These are phyloP conservation scores for Exobasidium rhododendri DNA, from an alignment of 1,284 basidiomycete species.

Conservation along the genomic window DNA sequence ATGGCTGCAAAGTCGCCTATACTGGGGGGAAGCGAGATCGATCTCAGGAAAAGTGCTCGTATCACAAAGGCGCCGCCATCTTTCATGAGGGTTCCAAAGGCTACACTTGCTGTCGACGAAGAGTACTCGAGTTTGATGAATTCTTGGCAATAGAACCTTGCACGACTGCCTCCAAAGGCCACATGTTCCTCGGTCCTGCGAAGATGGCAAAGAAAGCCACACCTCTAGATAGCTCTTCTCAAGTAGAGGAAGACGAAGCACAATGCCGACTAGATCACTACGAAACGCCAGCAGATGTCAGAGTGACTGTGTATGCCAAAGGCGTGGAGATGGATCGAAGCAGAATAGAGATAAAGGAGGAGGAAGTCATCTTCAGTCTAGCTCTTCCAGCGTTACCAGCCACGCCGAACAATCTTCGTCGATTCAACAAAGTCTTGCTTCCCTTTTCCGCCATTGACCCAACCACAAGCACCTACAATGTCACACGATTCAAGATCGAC, in stretches of 20 bases:
- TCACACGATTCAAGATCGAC: conserved; percentile 52
- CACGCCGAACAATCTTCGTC: conserved; percentile 24
- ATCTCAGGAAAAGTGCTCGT: conserved; percentile 34
- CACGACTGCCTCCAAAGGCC: conserved; percentile 36
- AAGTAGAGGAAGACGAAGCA: conserved; percentile 22
- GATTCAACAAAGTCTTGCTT: conserved; percentile 33
- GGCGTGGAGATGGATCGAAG: conserved; percentile 33
- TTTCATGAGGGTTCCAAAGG: conserved; percentile 55
- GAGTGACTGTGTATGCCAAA: conserved; percentile 50
- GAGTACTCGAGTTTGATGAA: conserved; percentile 52
- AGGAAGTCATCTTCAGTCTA: conserved; percentile 39
- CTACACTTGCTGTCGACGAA: conserved; percentile 51
- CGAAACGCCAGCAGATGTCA: conserved; percentile 49
- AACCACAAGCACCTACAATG: conserved; percentile 33
- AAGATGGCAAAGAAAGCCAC: conserved; percentile 1
- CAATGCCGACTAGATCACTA: conserved; percentile 52
- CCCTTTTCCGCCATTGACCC: conserved; percentile 39
- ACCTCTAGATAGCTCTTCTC: not conserved
- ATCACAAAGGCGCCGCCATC: conserved; percentile 48
- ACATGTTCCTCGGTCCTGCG: conserved; percentile 34
- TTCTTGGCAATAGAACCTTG: conserved; percentile 51
- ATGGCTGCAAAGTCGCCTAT: conserved; percentile 30
- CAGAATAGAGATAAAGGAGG: conserved; percentile 34
- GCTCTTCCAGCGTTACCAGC: conserved; percentile 26
- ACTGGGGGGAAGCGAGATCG: conserved; percentile 26